Evolutionary conservation across 2,329 filamentous ascomycete species (phyloP).

Genomic region (Chrysoporthe deuterocubensis): DNA sequence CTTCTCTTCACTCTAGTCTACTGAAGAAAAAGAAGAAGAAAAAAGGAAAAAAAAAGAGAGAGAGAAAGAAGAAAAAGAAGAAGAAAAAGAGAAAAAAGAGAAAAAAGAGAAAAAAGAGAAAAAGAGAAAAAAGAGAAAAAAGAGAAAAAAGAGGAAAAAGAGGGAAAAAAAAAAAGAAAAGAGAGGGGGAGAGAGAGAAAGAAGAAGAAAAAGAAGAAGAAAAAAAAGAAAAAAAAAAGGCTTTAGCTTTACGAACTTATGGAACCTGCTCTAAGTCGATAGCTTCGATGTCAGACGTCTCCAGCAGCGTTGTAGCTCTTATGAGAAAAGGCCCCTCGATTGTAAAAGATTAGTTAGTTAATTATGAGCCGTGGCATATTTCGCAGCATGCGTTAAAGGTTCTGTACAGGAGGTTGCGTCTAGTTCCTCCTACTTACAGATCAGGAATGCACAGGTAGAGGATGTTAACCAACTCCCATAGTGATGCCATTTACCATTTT

Average conservation of each 20-base stretch:
- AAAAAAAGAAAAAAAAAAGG: too few relatives aligned
- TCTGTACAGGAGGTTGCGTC: not conserved
- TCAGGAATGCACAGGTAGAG: not conserved
- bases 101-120: too few relatives aligned
- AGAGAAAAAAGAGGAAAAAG: too few relatives aligned
- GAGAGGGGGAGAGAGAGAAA: too few relatives aligned
- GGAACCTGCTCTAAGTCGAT: not conserved
- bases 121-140: too few relatives aligned
- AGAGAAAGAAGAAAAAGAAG: too few relatives aligned
- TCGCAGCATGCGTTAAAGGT: not conserved
- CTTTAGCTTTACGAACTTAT: not conserved
- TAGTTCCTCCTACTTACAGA: not conserved
- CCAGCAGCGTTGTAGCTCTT: not conserved
- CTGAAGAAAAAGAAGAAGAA: too few relatives aligned
- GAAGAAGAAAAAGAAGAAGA: too few relatives aligned
- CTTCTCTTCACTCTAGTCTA: not conserved
- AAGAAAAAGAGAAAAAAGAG: too few relatives aligned
- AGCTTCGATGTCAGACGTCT: not conserved
- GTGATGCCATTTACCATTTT: not conserved
- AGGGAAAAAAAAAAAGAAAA: too few relatives aligned
- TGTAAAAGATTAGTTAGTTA: not conserved
- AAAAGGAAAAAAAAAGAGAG: too few relatives aligned
- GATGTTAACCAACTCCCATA: not conserved
- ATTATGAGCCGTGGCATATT: not conserved
- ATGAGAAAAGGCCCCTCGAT: not conserved